A percentile compares a stretch with the other conserved stretches of the same genome.
These are phyloP conservation scores for Ophiosphaerella korrae DNA, from an alignment of 2,329 filamentous ascomycete genomes.

Conservation along the genomic window DNA sequence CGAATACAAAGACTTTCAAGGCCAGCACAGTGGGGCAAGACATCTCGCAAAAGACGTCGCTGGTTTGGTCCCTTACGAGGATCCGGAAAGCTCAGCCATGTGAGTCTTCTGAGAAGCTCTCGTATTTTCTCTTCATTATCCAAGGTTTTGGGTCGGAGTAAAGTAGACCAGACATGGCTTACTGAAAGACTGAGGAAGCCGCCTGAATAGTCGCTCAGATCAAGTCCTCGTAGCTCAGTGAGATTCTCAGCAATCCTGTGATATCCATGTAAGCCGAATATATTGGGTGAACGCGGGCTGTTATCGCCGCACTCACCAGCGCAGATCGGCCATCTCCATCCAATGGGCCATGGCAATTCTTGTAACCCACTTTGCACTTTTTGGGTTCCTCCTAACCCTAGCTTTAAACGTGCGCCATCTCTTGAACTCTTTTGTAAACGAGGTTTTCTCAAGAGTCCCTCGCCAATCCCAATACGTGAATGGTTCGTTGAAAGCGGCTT, in stretches of 20 bases:
- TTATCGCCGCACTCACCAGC: constrained; percentile 14
- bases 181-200: neutral
- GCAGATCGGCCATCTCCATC: constrained; percentile 27
- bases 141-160: neutral
- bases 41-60: neutral
- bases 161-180: neutral
- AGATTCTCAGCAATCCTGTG: constrained; percentile 21
- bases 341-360: constrained; percentile 30
- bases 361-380: constrained; percentile 21
- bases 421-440: constrained; percentile 7
- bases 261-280: neutral
- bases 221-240: constrained; percentile 18
- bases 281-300: no score
- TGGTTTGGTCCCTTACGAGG: constrained; percentile 2
- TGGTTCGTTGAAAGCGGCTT: constrained; percentile 23
- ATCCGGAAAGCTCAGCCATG: constrained; percentile 27
- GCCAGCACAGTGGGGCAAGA: constrained; percentile 10
- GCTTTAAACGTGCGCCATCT: constrained; percentile 22
- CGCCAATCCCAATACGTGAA: constrained; percentile 38
- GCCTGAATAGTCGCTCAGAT: constrained; percentile 23
- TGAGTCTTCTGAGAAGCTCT: constrained; percentile 7
- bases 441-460: constrained; percentile 8
- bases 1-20: constrained; percentile 30
- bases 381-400: neutral
- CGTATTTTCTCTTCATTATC: neutral